These are phyloP conservation scores for Thalassiosira exigua DNA, from an alignment of 352 stramenopile species.

Conservation along the genomic window DNA sequence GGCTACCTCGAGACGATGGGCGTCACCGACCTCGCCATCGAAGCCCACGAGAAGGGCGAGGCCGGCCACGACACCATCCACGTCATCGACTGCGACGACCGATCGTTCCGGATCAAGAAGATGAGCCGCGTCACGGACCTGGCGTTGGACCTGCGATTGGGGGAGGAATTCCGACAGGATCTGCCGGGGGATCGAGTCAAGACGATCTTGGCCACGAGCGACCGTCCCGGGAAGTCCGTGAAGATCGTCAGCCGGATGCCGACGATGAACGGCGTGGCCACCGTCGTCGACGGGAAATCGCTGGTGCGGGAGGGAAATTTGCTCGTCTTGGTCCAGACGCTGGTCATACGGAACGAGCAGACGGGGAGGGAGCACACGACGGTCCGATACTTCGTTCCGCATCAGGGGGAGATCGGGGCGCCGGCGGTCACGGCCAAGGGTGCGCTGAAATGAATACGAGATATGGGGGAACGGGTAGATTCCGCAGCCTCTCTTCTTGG, in stretches of 20 bases:
- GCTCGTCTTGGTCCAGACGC: slow-evolving; percentile 70
- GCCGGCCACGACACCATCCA: slow-evolving; percentile 75
- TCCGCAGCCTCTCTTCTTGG: too few relatives aligned
- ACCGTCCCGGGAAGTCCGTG: slow-evolving; percentile 60
- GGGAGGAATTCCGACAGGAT: slow-evolving; percentile 54
- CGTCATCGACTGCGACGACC: slow-evolving; percentile 60
- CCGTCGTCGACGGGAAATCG: slow-evolving; percentile 74
- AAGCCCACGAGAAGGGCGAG: slow-evolving; percentile 83
- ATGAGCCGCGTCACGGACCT: slow-evolving; percentile 79
- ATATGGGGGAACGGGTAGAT: too few relatives aligned
- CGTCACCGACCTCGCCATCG: slow-evolving; percentile 75
- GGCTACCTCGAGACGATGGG: slow-evolving; percentile 78
- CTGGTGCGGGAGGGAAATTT: slow-evolving; percentile 46
- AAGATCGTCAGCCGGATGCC: slow-evolving; percentile 70
- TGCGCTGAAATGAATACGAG: too few relatives aligned
- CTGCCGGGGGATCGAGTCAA: slow-evolving; percentile 74
- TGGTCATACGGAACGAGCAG: slow-evolving; percentile 77
- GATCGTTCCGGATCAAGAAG: slow-evolving; percentile 74
- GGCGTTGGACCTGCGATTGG: slow-evolving; percentile 67
- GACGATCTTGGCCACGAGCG: slow-evolving; percentile 69
- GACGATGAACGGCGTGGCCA: slow-evolving; percentile 80
- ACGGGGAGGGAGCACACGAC: slow-evolving; percentile 67
- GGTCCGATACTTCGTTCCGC: slow-evolving; percentile 74
- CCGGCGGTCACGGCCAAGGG: slow-evolving; percentile 48
- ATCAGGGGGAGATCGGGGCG: slow-evolving; percentile 44